These are phyloP conservation scores for Rhododendron williamsianum DNA, from an alignment of 148 eudicot genomes.

Conservation along the genomic window DNA sequence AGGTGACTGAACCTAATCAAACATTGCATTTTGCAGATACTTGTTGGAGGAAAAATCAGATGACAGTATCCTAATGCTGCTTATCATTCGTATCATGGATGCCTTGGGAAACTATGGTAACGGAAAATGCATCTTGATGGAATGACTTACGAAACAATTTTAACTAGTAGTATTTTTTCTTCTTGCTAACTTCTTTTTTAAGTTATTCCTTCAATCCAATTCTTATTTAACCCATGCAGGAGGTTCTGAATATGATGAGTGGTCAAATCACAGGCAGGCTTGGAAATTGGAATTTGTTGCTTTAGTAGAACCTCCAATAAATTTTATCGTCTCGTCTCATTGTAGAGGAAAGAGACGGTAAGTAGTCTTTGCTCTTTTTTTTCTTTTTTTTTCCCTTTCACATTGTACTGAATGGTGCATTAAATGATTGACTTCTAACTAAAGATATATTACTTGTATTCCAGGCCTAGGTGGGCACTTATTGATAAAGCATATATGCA, in stretches of 20 bases:
- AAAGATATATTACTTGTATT: conserved; percentile 7
- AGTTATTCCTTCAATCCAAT: conserved; percentile 6
- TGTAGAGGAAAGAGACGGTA: conserved; percentile 82
- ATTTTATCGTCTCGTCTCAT: conserved; percentile 71
- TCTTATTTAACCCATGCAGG: conserved; percentile 39
- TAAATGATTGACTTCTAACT: not conserved
- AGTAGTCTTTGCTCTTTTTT: not conserved
- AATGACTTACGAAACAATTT: not conserved
- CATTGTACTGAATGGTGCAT: not conserved
- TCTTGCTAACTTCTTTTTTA: conserved; percentile 2
- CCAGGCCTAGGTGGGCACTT: conserved; percentile 93
- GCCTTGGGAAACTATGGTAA: conserved; percentile 84
- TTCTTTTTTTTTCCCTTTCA: conserved; percentile 3
- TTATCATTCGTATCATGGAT: conserved; percentile 82
- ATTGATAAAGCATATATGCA: conserved; percentile 95
- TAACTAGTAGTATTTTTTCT: not conserved
- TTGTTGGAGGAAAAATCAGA: conserved; percentile 85
- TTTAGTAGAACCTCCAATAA: conserved; percentile 76
- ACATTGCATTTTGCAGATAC: conserved; percentile 45
- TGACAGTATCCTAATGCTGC: conserved; percentile 86
- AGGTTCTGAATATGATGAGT: conserved; percentile 87
- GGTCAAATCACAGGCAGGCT: conserved; percentile 94
- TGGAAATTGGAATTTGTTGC: conserved; percentile 98
- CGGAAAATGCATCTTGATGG: conserved; percentile 5
- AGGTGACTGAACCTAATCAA: conserved; percentile 17